These are phyloP conservation scores for Hypomyces rosellus DNA, from an alignment of 2,329 filamentous ascomycete genomes.

Conservation along the genomic window DNA sequence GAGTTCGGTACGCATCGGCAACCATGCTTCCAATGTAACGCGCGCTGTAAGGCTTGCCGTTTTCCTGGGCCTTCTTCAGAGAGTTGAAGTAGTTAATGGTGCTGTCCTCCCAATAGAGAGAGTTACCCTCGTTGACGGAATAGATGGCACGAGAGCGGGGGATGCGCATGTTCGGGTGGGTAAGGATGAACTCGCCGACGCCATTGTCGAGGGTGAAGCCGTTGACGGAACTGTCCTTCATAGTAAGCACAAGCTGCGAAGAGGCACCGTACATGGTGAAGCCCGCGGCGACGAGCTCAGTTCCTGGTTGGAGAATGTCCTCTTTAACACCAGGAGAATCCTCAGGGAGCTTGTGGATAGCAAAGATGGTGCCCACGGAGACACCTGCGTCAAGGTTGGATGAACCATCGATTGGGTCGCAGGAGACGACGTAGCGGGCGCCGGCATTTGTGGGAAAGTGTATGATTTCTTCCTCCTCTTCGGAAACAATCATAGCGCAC, in stretches of 20 bases:
- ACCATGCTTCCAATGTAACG: constrained; percentile 99
- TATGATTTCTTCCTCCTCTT: constrained; percentile 93
- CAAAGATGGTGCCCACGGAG: constrained; percentile 96
- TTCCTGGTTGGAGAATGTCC: constrained; percentile 83
- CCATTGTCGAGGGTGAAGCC: constrained; percentile 97
- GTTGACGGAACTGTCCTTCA: constrained; percentile 87
- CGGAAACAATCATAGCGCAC: constrained; percentile 88
- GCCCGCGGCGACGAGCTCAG: constrained; percentile 86
- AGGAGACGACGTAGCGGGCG: constrained; percentile 88
- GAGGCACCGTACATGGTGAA: constrained; percentile 99
- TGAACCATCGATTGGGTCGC: constrained; percentile 95
- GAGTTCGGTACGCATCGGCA: constrained; percentile 90
- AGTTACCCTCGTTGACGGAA: constrained; percentile 98
- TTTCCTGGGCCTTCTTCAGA: constrained; percentile 70
- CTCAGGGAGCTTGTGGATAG: constrained; percentile 81
- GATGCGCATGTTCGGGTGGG: constrained; percentile 88
- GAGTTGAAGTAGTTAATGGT: constrained; percentile 85
- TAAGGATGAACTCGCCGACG: constrained; percentile 97
- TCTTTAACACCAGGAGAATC: constrained; percentile 68
- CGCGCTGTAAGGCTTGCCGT: constrained; percentile 85
- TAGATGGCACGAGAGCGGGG: constrained; percentile 81
- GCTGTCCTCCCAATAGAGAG: constrained; percentile 86
- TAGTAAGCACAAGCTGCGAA: constrained; percentile 92
- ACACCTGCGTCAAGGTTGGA: constrained; percentile 98
- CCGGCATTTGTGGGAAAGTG: constrained; percentile 71